Percentiles rank a stretch among this genome's conserved stretches.
These are phyloP conservation scores for Nakazawaea siamensis DNA, from an alignment of 805 yeast genomes.

Conservation along the genomic window DNA sequence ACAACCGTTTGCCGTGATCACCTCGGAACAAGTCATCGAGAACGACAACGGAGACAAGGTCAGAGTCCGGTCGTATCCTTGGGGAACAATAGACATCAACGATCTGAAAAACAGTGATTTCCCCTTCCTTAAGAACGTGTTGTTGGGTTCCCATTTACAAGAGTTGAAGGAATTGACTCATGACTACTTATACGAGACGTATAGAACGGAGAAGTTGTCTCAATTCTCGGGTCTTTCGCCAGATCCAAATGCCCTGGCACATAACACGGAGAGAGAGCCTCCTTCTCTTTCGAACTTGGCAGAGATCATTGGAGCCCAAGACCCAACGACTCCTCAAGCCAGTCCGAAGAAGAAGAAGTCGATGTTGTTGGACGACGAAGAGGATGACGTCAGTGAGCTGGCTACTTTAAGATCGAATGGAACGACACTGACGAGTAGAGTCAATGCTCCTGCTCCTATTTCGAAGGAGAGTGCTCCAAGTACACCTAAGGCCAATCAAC, in stretches of 20 bases:
- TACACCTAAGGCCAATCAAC: constrained; percentile 13
- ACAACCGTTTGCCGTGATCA: constrained; percentile 71
- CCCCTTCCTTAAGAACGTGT: constrained; percentile 42
- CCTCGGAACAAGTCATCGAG: constrained; percentile 51
- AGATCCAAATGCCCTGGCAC: constrained; percentile 10
- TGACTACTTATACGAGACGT: constrained; percentile 54
- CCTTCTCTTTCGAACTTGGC: constrained; percentile 63
- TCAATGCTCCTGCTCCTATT: constrained; percentile 5
- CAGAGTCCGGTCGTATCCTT: constrained; percentile 63
- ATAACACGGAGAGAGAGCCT: constrained; percentile 20
- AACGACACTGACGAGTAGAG: neutral
- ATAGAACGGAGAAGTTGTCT: constrained; percentile 56
- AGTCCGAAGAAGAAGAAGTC: constrained; percentile 21
- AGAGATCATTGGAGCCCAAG: constrained; percentile 29
- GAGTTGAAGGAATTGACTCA: constrained; percentile 60
- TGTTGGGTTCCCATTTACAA: constrained; percentile 53
- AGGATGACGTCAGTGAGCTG: constrained; percentile 2
- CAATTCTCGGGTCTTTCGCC: constrained; percentile 37
- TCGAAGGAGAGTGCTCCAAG: constrained; percentile 10
- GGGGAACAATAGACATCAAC: constrained; percentile 59
- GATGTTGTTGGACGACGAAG: constrained; percentile 28
- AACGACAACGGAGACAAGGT: constrained; percentile 37
- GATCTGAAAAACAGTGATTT: constrained; percentile 47
- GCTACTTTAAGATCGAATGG: neutral
- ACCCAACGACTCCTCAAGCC: constrained; percentile 4